A percentile compares a stretch with the other conserved stretches of the same genome.
Conservation (phyloP, 2,329 filamentous ascomycete genomes). For the Fusarium redolens region DNA sequence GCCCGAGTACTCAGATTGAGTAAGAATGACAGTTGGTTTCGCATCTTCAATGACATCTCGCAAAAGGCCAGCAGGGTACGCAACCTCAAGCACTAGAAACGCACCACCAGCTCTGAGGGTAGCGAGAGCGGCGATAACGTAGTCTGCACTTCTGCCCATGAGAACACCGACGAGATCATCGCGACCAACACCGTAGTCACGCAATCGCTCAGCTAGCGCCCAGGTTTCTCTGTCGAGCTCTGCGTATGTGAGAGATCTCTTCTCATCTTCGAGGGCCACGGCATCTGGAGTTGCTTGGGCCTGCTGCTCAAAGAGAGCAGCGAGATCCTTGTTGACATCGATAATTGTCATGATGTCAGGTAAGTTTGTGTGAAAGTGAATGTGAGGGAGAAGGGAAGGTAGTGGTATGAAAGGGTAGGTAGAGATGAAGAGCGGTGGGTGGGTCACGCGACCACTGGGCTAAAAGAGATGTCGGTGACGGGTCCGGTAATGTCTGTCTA, state of each 20-base stretch:
- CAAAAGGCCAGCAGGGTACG: slow-evolving; percentile 79
- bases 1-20: slow-evolving; percentile 70
- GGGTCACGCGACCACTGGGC: slow-evolving; percentile 45
- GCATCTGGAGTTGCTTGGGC: slow-evolving; percentile 75
- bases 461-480: slow-evolving; percentile 39
- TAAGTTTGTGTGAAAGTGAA: slow-evolving; percentile 1
- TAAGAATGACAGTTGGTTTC: slow-evolving; percentile 76
- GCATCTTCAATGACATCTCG: slow-evolving; percentile 83
- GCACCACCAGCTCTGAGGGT: slow-evolving; percentile 83
- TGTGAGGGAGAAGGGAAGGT: not conserved
- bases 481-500: slow-evolving; percentile 27
- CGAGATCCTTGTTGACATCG: slow-evolving; percentile 77
- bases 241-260: slow-evolving; percentile 74
- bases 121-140: slow-evolving; percentile 82
- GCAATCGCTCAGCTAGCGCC: slow-evolving; percentile 72
- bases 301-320: slow-evolving; percentile 77
- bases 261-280: slow-evolving; percentile 78
- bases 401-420: slow-evolving; percentile 2
- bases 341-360: slow-evolving; percentile 68
- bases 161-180: slow-evolving; percentile 81
- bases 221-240: slow-evolving; percentile 77
- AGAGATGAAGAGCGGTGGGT: slow-evolving; percentile 32
- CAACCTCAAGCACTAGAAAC: slow-evolving; percentile 82
- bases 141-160: slow-evolving; percentile 79
- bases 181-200: slow-evolving; percentile 74